Conservation (phyloP, 768 basidiomycete genomes). For the Trametes punicea region DNA sequence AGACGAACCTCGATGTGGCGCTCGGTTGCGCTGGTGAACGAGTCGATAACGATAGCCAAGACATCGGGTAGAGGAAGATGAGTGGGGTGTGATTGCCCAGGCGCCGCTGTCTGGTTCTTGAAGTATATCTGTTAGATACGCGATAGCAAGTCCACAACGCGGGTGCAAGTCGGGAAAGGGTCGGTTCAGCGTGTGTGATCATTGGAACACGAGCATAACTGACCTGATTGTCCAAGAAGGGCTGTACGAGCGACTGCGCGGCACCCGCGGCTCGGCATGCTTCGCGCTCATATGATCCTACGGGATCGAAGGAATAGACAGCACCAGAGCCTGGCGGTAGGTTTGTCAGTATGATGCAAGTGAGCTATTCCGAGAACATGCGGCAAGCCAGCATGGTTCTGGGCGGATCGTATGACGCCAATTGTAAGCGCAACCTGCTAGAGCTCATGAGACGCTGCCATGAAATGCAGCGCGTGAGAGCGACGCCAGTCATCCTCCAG, state of each 20-base stretch:
- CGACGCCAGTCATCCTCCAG: too few species aligned
- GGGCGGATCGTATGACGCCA: background rate
- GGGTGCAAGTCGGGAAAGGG: conserved; percentile 46
- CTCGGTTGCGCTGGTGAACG: conserved; percentile 96
- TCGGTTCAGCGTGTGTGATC: conserved; percentile 31
- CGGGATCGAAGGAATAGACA: conserved; percentile 99
- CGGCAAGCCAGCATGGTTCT: background rate
- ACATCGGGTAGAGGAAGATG: conserved; percentile 82
- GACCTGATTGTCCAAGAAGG: conserved; percentile 98
- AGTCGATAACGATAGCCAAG: conserved; percentile 86
- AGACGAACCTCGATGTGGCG: conserved; percentile 88
- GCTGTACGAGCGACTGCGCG: conserved; percentile 91
- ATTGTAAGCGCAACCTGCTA: too few species aligned
- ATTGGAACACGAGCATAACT: conserved; percentile 30
- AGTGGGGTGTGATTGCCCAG: conserved; percentile 68
- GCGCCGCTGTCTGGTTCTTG: conserved; percentile 85
- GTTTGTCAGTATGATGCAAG: conserved; percentile 11
- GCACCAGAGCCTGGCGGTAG: conserved; percentile 74
- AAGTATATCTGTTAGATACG: conserved; percentile 78
- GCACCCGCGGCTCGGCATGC: conserved; percentile 95
- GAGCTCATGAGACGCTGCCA: too few species aligned
- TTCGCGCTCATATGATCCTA: conserved; percentile 97
- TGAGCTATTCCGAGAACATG: conserved; percentile 10
- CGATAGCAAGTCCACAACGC: conserved; percentile 4
- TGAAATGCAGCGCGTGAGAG: too few species aligned